Base-by-base conservation (phyloP, 768 basidiomycete genomes). In the Lentinula guzmanii region DNA sequence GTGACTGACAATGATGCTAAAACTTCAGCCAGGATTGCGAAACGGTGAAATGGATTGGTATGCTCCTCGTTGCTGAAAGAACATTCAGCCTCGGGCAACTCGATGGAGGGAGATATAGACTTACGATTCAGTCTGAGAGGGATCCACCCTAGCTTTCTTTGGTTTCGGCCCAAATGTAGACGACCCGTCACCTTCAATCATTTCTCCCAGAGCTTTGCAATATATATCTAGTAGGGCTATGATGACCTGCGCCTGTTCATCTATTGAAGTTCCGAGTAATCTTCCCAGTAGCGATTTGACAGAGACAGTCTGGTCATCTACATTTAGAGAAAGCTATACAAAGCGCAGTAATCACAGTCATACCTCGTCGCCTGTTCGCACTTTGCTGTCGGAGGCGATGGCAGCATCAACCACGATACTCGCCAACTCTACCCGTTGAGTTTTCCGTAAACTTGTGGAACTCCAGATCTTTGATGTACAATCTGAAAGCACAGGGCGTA, bases 21-120 rank as follows among this genome's bases (percentile, higher is more conserved):
- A 28, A 90, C 79, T 70, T 96, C 95, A 1, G 85, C 80, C 28
- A 94, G 71, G 18, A 89, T 70, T 18, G 74, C 81, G 58, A 93
- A 70, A 4, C 79, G 73, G 9, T 79, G 75, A 28, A 87, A 70
- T 9, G 70, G 35, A 67, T 42, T 76, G 75, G 24, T 78, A 75
- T 18, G 77, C 67, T 28, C 73, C 60, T 18, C 75, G 7, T 18
- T 31, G 10, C 24, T 42, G 15, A 16, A n/a, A 11, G 5, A 16
- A 15, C 1, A 11, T 43, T 24, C 2, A 16, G 15, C 7, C 74
- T 28, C 50, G 43, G 41, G 21, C 64, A 62, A n/a, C 45, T 65
- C 42, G 41, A 34, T 13, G 5, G 58, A 45, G 10, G 11, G 37
- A 16, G 39, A 13, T n/a, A 8, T n/a, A 61, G 18, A 35, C 61